Conservation (phyloP, 2,329 filamentous ascomycete genomes). For the Apiospora saccharicola region DNA sequence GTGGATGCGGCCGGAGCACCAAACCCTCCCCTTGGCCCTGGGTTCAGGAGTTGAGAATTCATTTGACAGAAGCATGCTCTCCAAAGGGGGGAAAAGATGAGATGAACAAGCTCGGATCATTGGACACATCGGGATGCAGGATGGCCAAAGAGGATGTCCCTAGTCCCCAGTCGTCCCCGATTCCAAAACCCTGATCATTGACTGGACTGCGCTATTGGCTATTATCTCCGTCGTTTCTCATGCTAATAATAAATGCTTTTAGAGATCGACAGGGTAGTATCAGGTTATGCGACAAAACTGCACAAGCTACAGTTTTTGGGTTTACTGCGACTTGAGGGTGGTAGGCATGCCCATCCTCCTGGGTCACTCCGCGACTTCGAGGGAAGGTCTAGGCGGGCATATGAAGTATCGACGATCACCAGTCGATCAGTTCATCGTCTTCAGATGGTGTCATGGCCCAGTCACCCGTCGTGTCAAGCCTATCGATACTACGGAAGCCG, state of each 20-base stretch:
- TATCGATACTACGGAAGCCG: background rate
- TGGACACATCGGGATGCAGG: background rate
- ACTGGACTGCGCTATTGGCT: background rate
- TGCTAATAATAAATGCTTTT: conserved; percentile 4
- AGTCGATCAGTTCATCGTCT: background rate
- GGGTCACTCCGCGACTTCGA: background rate
- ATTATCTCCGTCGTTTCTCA: background rate
- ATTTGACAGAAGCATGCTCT: background rate
- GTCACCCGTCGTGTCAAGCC: conserved; percentile 1
- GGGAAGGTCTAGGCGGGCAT: background rate
- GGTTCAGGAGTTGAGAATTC: background rate
- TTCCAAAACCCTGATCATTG: background rate
- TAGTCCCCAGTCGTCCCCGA: background rate
- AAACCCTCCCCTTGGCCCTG: background rate
- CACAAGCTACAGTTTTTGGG: background rate
- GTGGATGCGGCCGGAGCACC: background rate
- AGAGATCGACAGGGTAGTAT: background rate
- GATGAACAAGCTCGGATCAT: conserved; percentile 6
- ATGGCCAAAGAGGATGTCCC: conserved; percentile 4
- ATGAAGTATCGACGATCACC: background rate
- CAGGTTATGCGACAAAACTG: background rate
- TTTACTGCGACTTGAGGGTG: background rate
- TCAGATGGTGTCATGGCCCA: background rate
- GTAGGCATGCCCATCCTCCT: background rate
- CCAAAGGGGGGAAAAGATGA: background rate